Percentiles rank a stretch among this genome's conserved stretches.
phyloP scores from a whole-genome alignment of 179 eudicot species.

The Dionaea muscipula region DNA sequence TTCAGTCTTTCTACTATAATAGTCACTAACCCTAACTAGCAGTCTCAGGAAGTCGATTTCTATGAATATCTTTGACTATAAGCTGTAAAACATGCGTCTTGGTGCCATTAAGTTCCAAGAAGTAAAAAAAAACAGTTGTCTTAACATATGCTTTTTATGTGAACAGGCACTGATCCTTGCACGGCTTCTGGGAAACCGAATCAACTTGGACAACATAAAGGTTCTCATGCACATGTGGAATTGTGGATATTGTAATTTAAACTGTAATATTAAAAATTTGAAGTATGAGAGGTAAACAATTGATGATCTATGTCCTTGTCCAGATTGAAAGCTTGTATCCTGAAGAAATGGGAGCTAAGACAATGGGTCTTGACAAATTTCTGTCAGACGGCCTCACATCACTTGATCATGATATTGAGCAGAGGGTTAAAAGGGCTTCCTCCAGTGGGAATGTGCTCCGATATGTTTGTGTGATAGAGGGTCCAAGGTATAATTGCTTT shows the following conservation, averaged over 20 bases:
- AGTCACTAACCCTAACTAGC: too few species aligned
- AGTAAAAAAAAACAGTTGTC: not conserved
- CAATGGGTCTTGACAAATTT: constrained; percentile 59
- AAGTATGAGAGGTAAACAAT: constrained; percentile 1
- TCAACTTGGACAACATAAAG: constrained; percentile 55
- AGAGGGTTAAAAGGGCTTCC: constrained; percentile 53
- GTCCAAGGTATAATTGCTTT: constrained; percentile 75
- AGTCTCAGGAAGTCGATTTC: too few species aligned
- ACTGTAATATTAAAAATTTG: not conserved
- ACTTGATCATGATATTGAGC: constrained; percentile 54
- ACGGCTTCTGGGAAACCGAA: constrained; percentile 71
- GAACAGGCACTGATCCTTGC: constrained; percentile 85
- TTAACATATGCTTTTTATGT: constrained; percentile 12
- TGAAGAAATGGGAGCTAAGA: constrained; percentile 58
- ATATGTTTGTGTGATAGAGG: constrained; percentile 77
- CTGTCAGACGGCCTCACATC: constrained; percentile 58
- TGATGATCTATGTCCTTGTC: constrained; percentile 1
- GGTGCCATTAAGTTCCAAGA: too few species aligned
- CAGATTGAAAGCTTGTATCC: constrained; percentile 89
- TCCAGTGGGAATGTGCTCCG: constrained; percentile 75
- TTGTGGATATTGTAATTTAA: not conserved
- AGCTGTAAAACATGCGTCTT: too few species aligned
- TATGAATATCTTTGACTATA: too few species aligned
- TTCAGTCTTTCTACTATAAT: too few species aligned
- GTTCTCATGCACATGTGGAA: constrained; percentile 17